Conservation (phyloP, 768 basidiomycete species). For the Gyrodon lividus region DNA sequence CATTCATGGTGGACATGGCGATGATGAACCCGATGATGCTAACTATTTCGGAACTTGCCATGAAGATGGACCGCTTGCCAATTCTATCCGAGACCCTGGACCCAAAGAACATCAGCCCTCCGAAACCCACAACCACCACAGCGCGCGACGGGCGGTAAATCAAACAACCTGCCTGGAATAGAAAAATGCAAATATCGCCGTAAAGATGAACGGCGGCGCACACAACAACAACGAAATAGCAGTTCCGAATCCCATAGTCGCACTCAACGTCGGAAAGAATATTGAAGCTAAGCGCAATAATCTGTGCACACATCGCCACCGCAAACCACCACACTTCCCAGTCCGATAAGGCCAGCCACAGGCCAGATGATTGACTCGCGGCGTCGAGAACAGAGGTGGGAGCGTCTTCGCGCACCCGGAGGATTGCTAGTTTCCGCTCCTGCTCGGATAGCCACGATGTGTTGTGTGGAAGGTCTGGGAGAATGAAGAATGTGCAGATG, state of each 20-base stretch:
- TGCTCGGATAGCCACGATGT: constrained; percentile 52
- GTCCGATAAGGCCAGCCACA: constrained; percentile 58
- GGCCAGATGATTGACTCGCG: constrained; percentile 39
- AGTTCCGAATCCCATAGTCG: constrained; percentile 59
- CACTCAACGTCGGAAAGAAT: constrained; percentile 54
- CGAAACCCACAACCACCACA: constrained; percentile 29
- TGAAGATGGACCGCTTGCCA: constrained; percentile 71
- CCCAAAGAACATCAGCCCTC: constrained; percentile 59
- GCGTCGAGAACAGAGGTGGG: constrained; percentile 3
- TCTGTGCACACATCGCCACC: constrained; percentile 50
- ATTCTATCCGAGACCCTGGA: constrained; percentile 66
- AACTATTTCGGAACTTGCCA: constrained; percentile 47
- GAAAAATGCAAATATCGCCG: not conserved
- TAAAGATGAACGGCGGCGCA: constrained; percentile 54
- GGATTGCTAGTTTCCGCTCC: constrained; percentile 52
- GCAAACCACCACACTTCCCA: constrained; percentile 81
- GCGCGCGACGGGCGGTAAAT: not conserved
- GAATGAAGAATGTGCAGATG: constrained; percentile 51
- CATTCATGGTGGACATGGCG: constrained; percentile 58
- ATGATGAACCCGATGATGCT: constrained; percentile 67
- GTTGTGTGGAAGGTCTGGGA: constrained; percentile 68
- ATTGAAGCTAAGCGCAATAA: constrained; percentile 68
- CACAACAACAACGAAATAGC: constrained; percentile 67
- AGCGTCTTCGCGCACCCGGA: constrained; percentile 56
- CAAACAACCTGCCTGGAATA: not conserved